Evolutionary conservation across 805 yeast species (phyloP).

Genomic region (Metschnikowia peoriensis): DNA sequence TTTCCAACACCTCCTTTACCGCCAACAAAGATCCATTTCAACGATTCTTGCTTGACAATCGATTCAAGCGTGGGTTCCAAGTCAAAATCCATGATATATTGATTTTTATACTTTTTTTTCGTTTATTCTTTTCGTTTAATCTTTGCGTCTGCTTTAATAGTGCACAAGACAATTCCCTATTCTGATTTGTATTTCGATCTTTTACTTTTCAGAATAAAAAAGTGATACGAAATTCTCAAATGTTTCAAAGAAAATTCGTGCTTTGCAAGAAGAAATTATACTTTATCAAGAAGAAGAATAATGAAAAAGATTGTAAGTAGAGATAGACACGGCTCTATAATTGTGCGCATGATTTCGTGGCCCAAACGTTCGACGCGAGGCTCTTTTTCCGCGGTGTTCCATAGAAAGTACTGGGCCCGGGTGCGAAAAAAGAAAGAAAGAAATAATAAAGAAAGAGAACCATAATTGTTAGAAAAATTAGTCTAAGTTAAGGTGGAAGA

Average conservation of each 20-base stretch:
- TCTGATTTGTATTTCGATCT: too few relatives aligned
- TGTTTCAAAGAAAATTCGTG: too few relatives aligned
- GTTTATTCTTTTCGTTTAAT: not conserved
- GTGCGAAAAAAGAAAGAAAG: not conserved
- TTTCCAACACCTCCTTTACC: slow-evolving; percentile 99
- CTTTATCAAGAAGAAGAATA: too few relatives aligned
- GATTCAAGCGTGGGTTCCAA: slow-evolving; percentile 73
- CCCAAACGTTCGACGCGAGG: not conserved
- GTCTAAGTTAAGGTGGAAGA: not conserved
- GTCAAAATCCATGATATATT: slow-evolving; percentile 48
- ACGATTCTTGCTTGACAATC: slow-evolving; percentile 57
- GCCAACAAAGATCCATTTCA: slow-evolving; percentile 97
- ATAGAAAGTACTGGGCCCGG: not conserved
- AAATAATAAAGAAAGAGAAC: not conserved
- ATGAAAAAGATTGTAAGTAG: too few relatives aligned
- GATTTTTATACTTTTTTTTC: not conserved
- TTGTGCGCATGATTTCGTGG: not conserved
- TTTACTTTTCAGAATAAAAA: not conserved
- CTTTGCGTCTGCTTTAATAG: not conserved
- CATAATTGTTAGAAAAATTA: not conserved
- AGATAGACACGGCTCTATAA: too few relatives aligned
- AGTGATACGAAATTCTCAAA: too few relatives aligned
- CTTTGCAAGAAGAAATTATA: too few relatives aligned
- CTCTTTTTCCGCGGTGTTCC: not conserved
- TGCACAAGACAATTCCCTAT: not conserved